phyloP scores from a whole-genome alignment of 805 yeast genomes.

The Sungouiella thailandica region DNA sequence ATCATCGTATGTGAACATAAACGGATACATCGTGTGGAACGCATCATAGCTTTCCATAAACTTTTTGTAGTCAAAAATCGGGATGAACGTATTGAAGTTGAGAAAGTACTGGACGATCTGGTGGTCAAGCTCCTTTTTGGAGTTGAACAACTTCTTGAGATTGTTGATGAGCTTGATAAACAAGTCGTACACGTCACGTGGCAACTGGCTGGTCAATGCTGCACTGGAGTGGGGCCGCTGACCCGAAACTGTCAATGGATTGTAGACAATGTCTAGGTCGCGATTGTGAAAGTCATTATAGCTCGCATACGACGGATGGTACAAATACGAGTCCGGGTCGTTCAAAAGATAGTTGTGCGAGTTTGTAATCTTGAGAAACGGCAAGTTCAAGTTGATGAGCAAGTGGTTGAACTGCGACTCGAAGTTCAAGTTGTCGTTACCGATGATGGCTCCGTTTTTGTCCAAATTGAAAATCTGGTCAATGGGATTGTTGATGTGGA shows the following conservation, averaged over 20 bases:
- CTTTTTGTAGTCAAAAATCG: conserved; percentile 48
- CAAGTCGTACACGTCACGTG: conserved; percentile 38
- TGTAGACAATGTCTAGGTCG: conserved; percentile 35
- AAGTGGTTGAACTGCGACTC: conserved; percentile 43
- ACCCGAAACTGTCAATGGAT: conserved; percentile 30
- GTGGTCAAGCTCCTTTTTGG: conserved; percentile 40
- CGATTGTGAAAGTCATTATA: conserved; percentile 32
- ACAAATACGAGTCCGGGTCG: conserved; percentile 39
- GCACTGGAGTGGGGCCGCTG: conserved; percentile 3
- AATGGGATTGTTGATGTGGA: conserved; percentile 38
- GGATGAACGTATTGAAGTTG: conserved; percentile 49
- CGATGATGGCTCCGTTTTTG: conserved; percentile 39
- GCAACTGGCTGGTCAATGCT: conserved; percentile 18
- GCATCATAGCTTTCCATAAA: conserved; percentile 50
- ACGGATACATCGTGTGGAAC: conserved; percentile 44
- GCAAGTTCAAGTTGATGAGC: conserved; percentile 38
- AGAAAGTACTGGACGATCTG: conserved; percentile 46
- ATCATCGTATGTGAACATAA: conserved; percentile 43
- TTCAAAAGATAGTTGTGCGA: conserved; percentile 38
- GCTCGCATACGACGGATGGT: conserved; percentile 35
- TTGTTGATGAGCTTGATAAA: conserved; percentile 41
- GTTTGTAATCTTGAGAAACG: conserved; percentile 40
- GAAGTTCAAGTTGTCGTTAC: conserved; percentile 41
- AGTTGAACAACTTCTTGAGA: conserved; percentile 35
- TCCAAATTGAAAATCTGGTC: conserved; percentile 43